Conservation (phyloP, 176 grass and related monocot genomes). For the Panicum miliaceum region DNA sequence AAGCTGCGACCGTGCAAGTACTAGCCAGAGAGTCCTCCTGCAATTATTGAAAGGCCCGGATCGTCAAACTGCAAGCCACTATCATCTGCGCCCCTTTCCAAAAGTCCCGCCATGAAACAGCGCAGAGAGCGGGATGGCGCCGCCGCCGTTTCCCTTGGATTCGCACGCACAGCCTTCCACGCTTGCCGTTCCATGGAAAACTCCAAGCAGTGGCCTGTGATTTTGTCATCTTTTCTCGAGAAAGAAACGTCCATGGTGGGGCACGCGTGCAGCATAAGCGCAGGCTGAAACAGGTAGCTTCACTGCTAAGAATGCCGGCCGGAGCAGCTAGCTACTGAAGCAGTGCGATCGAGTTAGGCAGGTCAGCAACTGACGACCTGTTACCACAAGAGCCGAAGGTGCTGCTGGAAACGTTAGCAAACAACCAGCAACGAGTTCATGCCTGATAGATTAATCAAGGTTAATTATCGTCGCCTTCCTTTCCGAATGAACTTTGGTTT, state of each 20-base stretch:
- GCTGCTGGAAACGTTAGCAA: background rate
- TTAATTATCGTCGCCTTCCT: background rate
- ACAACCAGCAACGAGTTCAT: background rate
- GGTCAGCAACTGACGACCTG: background rate
- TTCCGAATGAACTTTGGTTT: background rate
- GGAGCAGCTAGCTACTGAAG: background rate
- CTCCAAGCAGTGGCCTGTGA: constrained; percentile 26
- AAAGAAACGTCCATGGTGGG: no score
- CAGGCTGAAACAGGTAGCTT: constrained; percentile 48
- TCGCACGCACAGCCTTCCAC: background rate
- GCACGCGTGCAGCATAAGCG: background rate
- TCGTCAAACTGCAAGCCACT: constrained; percentile 38
- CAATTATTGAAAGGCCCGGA: background rate
- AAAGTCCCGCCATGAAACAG: constrained; percentile 30
- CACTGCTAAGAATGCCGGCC: constrained; percentile 46
- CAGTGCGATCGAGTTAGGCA: background rate
- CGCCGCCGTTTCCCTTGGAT: background rate
- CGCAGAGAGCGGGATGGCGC: constrained; percentile 4
- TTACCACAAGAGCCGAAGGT: background rate
- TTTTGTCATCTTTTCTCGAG: background rate
- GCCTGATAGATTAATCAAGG: background rate
- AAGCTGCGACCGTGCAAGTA: background rate
- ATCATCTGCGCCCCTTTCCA: constrained; percentile 22
- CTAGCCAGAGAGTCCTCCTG: background rate
- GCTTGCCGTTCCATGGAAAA: constrained; percentile 47